These are phyloP conservation scores for Hypoxylon fragiforme DNA, from an alignment of 495 filamentous ascomycete species.

Conservation along the genomic window DNA sequence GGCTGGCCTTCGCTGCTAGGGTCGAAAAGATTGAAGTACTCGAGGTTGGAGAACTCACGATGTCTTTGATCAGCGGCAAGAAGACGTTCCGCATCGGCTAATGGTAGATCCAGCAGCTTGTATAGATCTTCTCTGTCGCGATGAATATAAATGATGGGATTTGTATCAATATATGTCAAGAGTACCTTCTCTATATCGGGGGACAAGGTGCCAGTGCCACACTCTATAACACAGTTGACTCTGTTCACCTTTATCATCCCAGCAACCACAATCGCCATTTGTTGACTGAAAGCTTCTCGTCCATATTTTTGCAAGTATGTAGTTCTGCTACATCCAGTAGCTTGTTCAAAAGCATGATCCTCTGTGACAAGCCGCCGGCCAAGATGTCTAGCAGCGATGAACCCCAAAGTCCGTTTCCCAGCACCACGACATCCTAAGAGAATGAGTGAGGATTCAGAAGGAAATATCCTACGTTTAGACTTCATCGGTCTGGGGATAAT, in stretches of 20 bases:
- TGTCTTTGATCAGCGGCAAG: conserved; percentile 57
- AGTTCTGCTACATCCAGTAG: conserved; percentile 63
- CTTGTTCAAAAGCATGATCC: conserved; percentile 70
- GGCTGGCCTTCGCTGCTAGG: conserved; percentile 41
- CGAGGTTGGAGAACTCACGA: conserved; percentile 72
- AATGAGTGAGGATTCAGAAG: conserved; percentile 68
- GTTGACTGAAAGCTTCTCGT: conserved; percentile 60
- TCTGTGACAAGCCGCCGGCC: conserved; percentile 71
- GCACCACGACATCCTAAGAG: conserved; percentile 75
- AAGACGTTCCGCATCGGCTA: conserved; percentile 59
- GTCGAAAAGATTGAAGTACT: conserved; percentile 75
- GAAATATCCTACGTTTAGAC: conserved; percentile 53
- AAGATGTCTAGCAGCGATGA: conserved; percentile 74
- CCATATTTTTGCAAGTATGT: conserved; percentile 64
- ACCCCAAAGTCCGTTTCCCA: conserved; percentile 75
- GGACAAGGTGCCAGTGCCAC: conserved; percentile 58
- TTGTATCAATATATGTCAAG: conserved; percentile 59
- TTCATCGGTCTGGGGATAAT: conserved; percentile 35
- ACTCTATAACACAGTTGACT: conserved; percentile 71
- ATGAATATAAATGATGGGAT: conserved; percentile 75
- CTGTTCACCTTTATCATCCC: conserved; percentile 67
- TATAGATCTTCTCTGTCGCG: conserved; percentile 69
- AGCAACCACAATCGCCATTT: conserved; percentile 65
- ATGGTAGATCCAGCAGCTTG: conserved; percentile 56
- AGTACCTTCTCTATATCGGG: conserved; percentile 62